Base-by-base conservation (phyloP, 208 protist species). In the Trypanosoma scelopori region DNA sequence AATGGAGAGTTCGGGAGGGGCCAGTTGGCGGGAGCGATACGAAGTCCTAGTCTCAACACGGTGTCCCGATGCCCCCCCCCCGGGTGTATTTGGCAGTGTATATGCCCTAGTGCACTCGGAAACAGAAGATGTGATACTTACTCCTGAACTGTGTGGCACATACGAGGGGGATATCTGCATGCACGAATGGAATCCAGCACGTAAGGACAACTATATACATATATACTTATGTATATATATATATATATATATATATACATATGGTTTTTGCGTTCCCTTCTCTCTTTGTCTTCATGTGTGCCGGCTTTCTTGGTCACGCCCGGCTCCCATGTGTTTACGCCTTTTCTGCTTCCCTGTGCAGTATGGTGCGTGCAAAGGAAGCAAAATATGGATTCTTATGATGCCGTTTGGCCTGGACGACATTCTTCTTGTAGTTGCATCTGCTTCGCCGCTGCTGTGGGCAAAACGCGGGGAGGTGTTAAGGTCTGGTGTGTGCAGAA, bases 341-440 rank as follows among this genome's bases (percentile, higher is more conserved):
- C 57, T 46, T 41, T 59, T 65, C 65, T 72, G 5, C 59, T 37
- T 28, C 57, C 52, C 65, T 64, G 5, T n/a, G 45, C 5, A 51
- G 27, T 15, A 35, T 25, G 22, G 27, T 35, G 13, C 23, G 32
- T 37, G 32, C 32, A 37, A 37, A 53, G 4, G 3, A 22, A 53
- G 23, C 28, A 15, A 13, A 13, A 16, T 12, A 23, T 13, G 3
- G 11, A n/a, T 9, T 23, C 23, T 64, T 5, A 30, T 37, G n/a
- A 91, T 94, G 84, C 84, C 88, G 0, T 84, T 90, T 65, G 89
- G 89, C 1, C 56, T 94, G 1, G 85, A 94, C 72, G 85, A 92
- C 67, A 65, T 90, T 39, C 74, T 94, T 46, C 73, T 94, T 55
- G 30, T 92, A 3, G 37, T 89, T 4, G 83, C 81, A n/a, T 87